Percentiles rank a stretch among this genome's conserved stretches.
These are phyloP conservation scores for Pseudogymnoascus sp. DNA, from an alignment of 2,329 filamentous ascomycete species.

Conservation along the genomic window DNA sequence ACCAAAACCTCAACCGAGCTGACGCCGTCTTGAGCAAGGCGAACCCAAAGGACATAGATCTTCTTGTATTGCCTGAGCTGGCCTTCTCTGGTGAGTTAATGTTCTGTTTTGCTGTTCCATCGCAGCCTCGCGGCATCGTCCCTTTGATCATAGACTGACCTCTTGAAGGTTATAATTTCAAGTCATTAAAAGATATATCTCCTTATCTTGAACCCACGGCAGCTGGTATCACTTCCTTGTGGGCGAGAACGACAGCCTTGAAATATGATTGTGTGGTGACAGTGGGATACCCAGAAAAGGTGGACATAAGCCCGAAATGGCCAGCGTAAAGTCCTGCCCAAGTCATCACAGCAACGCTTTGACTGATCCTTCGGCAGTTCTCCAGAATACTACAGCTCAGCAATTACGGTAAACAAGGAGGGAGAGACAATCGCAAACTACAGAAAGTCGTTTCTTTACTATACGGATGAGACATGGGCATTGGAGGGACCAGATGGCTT, in stretches of 20 bases:
- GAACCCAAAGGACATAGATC: conserved; percentile 47
- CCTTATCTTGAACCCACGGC: conserved; percentile 61
- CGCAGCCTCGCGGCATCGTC: background rate
- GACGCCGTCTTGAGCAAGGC: conserved; percentile 52
- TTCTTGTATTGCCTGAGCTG: conserved; percentile 68
- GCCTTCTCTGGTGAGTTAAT: conserved; percentile 56
- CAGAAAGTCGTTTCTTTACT: conserved; percentile 50
- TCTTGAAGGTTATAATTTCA: conserved; percentile 64
- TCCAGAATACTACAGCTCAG: conserved; percentile 48
- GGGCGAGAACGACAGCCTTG: conserved; percentile 59
- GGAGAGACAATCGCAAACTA: conserved; percentile 55
- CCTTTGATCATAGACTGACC: background rate
- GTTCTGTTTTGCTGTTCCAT: background rate
- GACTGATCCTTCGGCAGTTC: conserved; percentile 21
- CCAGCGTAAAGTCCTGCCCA: conserved; percentile 25
- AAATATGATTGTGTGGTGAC: conserved; percentile 60
- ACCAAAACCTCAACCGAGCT: conserved; percentile 62
- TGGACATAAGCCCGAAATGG: conserved; percentile 43
- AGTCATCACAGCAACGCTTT: conserved; percentile 19
- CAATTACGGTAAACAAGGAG: conserved; percentile 47
- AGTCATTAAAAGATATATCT: conserved; percentile 56
- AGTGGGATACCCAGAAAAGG: conserved; percentile 67
- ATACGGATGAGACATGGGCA: conserved; percentile 55
- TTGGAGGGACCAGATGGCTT: conserved; percentile 46
- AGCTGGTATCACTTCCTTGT: conserved; percentile 59